Conservation (phyloP, 805 yeast species). For the Torulaspora maleeae region DNA sequence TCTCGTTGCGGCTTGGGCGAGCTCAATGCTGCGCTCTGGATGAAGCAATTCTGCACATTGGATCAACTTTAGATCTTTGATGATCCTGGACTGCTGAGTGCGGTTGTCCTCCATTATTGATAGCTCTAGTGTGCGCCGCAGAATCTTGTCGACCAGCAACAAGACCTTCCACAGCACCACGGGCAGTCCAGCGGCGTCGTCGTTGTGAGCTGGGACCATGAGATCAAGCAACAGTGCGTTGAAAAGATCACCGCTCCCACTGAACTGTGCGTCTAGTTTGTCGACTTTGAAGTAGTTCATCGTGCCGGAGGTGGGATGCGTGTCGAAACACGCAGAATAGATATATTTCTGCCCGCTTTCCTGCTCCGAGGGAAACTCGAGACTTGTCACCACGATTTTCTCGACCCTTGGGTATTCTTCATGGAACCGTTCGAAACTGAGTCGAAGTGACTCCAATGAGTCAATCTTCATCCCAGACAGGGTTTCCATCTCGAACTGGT, state of each 20-base stretch:
- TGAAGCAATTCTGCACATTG: conserved; percentile 39
- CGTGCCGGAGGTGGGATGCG: conserved; percentile 34
- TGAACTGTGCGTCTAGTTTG: conserved; percentile 54
- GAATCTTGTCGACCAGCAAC: conserved; percentile 40
- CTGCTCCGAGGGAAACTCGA: conserved; percentile 24
- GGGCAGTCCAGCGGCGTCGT: conserved; percentile 8
- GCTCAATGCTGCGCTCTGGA: background rate
- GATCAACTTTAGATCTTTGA: conserved; percentile 44
- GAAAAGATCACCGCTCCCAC: conserved; percentile 74
- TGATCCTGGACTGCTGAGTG: conserved; percentile 7
- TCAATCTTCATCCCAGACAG: conserved; percentile 46
- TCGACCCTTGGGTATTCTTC: conserved; percentile 42
- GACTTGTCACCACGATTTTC: conserved; percentile 57
- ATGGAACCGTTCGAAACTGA: conserved; percentile 42
- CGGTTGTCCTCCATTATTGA: background rate
- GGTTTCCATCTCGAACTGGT: conserved; percentile 68
- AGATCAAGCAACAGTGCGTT: conserved; percentile 53
- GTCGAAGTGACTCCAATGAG: conserved; percentile 36
- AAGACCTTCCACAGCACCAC: conserved; percentile 41
- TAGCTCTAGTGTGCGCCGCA: conserved; percentile 38
- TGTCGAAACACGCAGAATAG: conserved; percentile 22
- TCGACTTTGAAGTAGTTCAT: conserved; percentile 41
- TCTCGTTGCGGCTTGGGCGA: background rate
- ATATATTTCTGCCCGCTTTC: conserved; percentile 3
- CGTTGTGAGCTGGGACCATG: conserved; percentile 2